Evolutionary conservation across 345 rosid species (phyloP).

Genomic region (Sisymbrium irio): DNA sequence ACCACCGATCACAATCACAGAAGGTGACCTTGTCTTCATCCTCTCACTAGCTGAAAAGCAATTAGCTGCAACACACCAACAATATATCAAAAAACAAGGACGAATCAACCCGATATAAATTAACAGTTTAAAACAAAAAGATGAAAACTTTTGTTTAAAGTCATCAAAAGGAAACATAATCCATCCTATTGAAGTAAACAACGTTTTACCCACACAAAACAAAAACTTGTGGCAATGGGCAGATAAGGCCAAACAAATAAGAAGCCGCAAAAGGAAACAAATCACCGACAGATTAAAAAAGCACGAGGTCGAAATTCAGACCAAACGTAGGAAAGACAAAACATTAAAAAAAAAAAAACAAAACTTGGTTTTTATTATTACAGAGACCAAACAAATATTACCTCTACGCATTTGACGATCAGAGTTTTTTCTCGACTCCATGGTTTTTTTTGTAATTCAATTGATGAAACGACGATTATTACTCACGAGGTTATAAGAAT

Average conservation of each 20-base stretch:
- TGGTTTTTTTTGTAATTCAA: constrained; percentile 25
- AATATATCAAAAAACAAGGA: not conserved
- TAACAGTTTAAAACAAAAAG: too few species aligned
- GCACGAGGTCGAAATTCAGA: not conserved
- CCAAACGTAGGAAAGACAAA: too few species aligned
- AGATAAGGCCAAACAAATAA: constrained; percentile 17
- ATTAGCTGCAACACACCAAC: constrained; percentile 31
- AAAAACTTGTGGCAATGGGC: constrained; percentile 12
- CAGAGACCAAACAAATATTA: constrained; percentile 25
- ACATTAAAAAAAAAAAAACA: not conserved
- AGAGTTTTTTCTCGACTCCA: constrained; percentile 71
- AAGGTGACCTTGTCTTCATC: constrained; percentile 64
- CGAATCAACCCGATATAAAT: not conserved
- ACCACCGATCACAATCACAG: constrained; percentile 85
- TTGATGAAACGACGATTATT: constrained; percentile 14
- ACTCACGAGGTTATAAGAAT: constrained; percentile 12
- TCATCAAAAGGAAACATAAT: too few species aligned
- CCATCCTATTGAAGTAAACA: too few species aligned
- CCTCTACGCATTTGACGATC: constrained; percentile 78
- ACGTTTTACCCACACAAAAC: not conserved
- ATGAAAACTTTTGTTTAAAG: too few species aligned
- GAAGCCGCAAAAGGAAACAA: not conserved
- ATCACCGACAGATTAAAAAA: constrained; percentile 19
- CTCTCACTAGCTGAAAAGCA: constrained; percentile 55
- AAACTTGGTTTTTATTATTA: not conserved